Base-by-base conservation (phyloP, 768 basidiomycete genomes). In the Suillus fuscotomentosus region DNA sequence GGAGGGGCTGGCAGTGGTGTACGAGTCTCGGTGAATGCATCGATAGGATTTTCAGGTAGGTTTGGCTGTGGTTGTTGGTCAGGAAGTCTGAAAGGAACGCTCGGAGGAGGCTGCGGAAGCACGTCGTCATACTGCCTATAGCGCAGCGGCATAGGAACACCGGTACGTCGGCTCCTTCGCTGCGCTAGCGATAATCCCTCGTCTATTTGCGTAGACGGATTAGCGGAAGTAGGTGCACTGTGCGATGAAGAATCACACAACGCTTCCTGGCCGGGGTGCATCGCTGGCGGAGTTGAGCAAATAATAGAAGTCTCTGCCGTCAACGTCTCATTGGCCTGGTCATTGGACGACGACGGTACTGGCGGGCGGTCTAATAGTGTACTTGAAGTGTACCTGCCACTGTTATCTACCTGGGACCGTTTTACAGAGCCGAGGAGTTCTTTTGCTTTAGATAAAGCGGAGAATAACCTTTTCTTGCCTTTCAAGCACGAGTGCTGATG, bases 41-140 rank as follows among this genome's bases (percentile, higher is more conserved):
- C 10, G 9, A 10, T 10, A 10, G 38, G 5, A 1, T 11, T 5
- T 17, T 31, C 22, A 10, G 36, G 38, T 51, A 17, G 24, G 36
- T 53, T n/a, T 10, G 10, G 5, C 17, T 34, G 17, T 6, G 10
- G 17, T 10, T 17, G 17, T 31, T 2, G 8, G 9, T 8, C 2
- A 17, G 51, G 34, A 34, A 34, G 20, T 5, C 53, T 2, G 3
- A 34, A 2, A 17, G 31, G 53, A 2, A 2, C 1, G 5, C 24
- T 24, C 24, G 24, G 24, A 24, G 24, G 24, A 24, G 24, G 24
- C 24, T 24, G 50, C 5, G 64, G 64, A 4, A 65, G 50, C 13
- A 61, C 17, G n/a, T 65, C 61, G 13, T 54, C 34, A n/a, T 54
- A 2, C 10, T 54, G 53, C 53, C 64, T 56, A 45, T 54, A 65